Conservation (phyloP, 1,284 basidiomycete species). For the Peniophora sp. region DNA sequence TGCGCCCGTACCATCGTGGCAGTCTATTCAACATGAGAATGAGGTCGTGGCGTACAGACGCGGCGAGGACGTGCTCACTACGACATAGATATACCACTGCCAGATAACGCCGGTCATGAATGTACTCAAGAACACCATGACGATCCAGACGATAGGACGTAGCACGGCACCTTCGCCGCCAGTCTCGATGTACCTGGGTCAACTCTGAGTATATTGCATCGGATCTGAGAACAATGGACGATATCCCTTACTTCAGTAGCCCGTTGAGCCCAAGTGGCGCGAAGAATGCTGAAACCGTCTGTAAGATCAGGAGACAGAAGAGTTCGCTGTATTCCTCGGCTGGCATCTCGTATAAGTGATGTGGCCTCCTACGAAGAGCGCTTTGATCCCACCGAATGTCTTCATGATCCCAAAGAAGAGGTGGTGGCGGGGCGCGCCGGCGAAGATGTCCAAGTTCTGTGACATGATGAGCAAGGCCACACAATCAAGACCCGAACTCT, state of each 20-base stretch:
- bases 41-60: background rate
- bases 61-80: conserved; percentile 19
- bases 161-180: conserved; percentile 26
- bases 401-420: conserved; percentile 11
- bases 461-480: no score
- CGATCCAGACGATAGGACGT: conserved; percentile 55
- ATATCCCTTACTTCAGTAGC: conserved; percentile 23
- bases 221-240: background rate
- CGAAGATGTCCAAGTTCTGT: conserved; percentile 21
- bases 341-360: conserved; percentile 1
- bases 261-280: conserved; percentile 36
- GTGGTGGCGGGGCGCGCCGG: conserved; percentile 11
- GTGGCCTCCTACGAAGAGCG: no score
- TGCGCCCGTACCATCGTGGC: conserved; percentile 44
- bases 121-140: conserved; percentile 52
- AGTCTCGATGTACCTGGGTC: conserved; percentile 31
- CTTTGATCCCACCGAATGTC: no score
- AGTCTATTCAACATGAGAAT: conserved; percentile 18
- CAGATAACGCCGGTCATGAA: conserved; percentile 25
- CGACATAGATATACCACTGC: conserved; percentile 29
- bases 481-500: conserved; percentile 10
- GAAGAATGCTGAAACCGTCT: conserved; percentile 16
- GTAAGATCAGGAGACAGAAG: background rate
- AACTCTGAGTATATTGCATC: conserved; percentile 1
- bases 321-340: background rate